These are phyloP conservation scores for Pythium dissimile DNA, from an alignment of 352 stramenopile species.

Conservation along the genomic window DNA sequence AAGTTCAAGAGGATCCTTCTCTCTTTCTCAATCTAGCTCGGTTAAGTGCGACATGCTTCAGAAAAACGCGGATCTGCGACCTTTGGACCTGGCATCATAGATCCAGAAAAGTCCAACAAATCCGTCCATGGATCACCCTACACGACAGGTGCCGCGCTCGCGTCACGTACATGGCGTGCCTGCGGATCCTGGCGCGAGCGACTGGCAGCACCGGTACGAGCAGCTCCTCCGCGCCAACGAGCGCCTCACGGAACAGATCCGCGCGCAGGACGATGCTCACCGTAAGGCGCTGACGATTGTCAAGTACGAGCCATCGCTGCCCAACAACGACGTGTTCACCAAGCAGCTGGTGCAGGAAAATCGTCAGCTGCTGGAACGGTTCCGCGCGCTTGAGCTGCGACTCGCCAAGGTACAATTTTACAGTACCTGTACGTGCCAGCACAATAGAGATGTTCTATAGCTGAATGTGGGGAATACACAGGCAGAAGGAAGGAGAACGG, in stretches of 20 bases:
- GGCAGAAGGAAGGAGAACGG: not conserved
- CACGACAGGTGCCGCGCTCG: no score
- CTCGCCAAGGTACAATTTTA: slow-evolving; percentile 45
- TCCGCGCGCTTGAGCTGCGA: slow-evolving; percentile 32
- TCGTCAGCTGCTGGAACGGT: slow-evolving; percentile 32
- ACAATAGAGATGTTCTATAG: no score
- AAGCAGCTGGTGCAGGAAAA: slow-evolving; percentile 68
- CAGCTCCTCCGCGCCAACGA: slow-evolving; percentile 29
- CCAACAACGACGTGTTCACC: slow-evolving; percentile 65
- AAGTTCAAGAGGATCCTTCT: no score
- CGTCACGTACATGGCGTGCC: not conserved
- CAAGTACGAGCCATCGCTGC: slow-evolving; percentile 49
- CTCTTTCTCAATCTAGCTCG: no score
- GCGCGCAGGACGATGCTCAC: slow-evolving; percentile 29
- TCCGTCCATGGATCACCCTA: no score
- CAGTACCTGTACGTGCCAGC: no score
- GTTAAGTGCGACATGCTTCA: not conserved
- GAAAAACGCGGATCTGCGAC: no score
- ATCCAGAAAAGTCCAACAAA: not conserved
- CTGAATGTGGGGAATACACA: no score
- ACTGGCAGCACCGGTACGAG: slow-evolving; percentile 46
- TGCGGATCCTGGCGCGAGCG: not conserved
- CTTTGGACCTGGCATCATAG: slow-evolving; percentile 2
- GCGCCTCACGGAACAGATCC: slow-evolving; percentile 31
- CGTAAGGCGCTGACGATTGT: slow-evolving; percentile 47